Percentiles rank a stretch among this genome's conserved stretches.
phyloP scores from a whole-genome alignment of 441 rosid species.

The Raphanus hybrid region DNA sequence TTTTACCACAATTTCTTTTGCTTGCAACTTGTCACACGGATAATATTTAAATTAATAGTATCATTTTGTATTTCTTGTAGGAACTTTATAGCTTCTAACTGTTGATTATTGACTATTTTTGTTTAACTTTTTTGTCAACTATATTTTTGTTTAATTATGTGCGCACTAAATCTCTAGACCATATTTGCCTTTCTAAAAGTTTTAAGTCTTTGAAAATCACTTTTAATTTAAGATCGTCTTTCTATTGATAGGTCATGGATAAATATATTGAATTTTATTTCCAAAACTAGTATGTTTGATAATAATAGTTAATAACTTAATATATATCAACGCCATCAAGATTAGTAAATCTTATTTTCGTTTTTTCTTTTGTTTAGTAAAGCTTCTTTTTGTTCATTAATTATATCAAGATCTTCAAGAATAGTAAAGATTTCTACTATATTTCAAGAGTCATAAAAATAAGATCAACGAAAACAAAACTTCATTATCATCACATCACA shows the following conservation, averaged over 20 bases:
- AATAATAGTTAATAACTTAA: neutral
- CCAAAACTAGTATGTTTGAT: conserved; percentile 9
- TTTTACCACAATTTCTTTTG: too few relatives aligned
- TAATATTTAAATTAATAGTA: too few relatives aligned
- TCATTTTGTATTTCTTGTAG: neutral
- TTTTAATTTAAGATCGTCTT: neutral
- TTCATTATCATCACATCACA: conserved; percentile 9
- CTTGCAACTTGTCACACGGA: too few relatives aligned
- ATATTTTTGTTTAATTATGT: neutral
- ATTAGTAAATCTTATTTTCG: conserved; percentile 16
- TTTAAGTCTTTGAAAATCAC: neutral
- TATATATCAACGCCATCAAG: conserved; percentile 8
- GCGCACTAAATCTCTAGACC: neutral
- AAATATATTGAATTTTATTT: neutral
- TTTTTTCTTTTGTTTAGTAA: neutral
- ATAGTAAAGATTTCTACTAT: conserved; percentile 13
- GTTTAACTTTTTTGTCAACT: neutral
- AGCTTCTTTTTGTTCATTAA: neutral
- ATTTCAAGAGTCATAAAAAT: neutral
- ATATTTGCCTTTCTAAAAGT: neutral
- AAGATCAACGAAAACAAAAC: conserved; percentile 1
- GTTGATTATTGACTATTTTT: neutral
- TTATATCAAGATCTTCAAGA: conserved; percentile 5
- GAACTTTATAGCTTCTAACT: neutral
- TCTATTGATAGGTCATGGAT: conserved; percentile 2